These are phyloP conservation scores for Euphorbia corollata DNA, from an alignment of 441 rosid genomes.

Conservation along the genomic window DNA sequence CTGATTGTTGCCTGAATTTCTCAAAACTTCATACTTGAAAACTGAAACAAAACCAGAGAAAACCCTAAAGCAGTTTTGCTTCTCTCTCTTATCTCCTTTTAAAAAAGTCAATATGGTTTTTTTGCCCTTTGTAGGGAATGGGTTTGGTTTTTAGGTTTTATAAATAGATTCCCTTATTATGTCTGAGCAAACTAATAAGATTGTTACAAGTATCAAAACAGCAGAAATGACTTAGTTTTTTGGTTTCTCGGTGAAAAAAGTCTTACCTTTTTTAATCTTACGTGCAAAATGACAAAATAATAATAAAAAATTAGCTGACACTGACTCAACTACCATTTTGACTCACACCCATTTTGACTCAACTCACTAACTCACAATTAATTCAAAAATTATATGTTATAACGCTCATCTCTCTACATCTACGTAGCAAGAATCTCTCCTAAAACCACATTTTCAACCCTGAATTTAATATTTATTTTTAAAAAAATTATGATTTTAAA, in stretches of 20 bases:
- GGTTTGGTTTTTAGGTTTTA: constrained; percentile 3
- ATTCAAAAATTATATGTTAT: constrained; percentile 6
- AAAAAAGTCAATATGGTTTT: background rate
- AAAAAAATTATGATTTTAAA: background rate
- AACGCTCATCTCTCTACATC: constrained; percentile 19
- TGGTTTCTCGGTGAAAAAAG: constrained; percentile 8
- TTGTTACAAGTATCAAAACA: constrained; percentile 17
- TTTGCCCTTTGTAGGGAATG: background rate
- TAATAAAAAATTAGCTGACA: constrained; percentile 18
- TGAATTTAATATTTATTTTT: constrained; percentile 4
- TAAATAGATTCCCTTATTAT: constrained; percentile 20
- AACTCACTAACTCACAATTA: background rate
- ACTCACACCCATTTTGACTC: constrained; percentile 15
- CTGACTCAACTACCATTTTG: constrained; percentile 17
- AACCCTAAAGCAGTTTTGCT: constrained; percentile 22
- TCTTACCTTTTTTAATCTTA: constrained; percentile 12
- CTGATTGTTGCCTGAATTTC: constrained; percentile 12
- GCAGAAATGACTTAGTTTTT: constrained; percentile 18
- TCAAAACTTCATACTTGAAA: constrained; percentile 18
- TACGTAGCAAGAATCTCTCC: constrained; percentile 6
- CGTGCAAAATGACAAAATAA: constrained; percentile 20
- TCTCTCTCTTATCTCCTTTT: background rate
- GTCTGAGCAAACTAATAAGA: constrained; percentile 18
- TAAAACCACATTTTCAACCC: background rate
- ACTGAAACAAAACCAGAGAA: constrained; percentile 14